Base-by-base conservation (phyloP, 164 flowering plant species). In the Stephania cephalantha region DNA sequence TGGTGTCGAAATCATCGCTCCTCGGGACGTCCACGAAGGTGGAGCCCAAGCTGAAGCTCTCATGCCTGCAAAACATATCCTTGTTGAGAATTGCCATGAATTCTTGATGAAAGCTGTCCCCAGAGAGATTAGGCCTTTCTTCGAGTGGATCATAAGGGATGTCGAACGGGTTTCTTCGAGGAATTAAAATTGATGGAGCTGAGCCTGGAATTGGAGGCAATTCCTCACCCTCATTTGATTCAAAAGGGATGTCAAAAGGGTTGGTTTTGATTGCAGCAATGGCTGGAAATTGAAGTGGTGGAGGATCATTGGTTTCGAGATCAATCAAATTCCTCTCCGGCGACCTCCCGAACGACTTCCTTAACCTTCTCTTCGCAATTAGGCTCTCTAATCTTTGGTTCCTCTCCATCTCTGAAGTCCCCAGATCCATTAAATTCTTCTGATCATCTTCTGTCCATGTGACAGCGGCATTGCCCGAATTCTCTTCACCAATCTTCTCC, bases 371-470 rank as follows among this genome's bases (percentile, higher is more conserved):
- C 78, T 92, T 90, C 13, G 92, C 90, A 71, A 95, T 92, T 44
- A 93, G 86, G 84, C 82, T 91, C 85, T 95, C 98, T 77, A 95
- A 75, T 22, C 97, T 79, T 63, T 80, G 89, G 82, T 95, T 93
- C 82, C 97, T 87, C 72, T 95, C 99, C 4, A 90, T 31, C 82
- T 92, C 98, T 7, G 94, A 91, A 48, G 82, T 69, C 68, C 93
- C 95, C 69, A 90, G 83, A 79, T 93, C 92, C 89, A 89, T 89
- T 61, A 95, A 89, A 83, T 91, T 95, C 88, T 90, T 95, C 73
- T 90, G 87, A 75, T 95, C 98, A 84, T 88, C 97, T 76, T 89
- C 97, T 1, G 97, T 95, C 98, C 99, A 95, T 68, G 78, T 84
- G 76, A 92, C 89, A 29, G 80, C 80, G 18, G 78, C 66, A 29